Conservation (phyloP, 2,329 filamentous ascomycete species). For the Chaetomiaceae sp. region DNA sequence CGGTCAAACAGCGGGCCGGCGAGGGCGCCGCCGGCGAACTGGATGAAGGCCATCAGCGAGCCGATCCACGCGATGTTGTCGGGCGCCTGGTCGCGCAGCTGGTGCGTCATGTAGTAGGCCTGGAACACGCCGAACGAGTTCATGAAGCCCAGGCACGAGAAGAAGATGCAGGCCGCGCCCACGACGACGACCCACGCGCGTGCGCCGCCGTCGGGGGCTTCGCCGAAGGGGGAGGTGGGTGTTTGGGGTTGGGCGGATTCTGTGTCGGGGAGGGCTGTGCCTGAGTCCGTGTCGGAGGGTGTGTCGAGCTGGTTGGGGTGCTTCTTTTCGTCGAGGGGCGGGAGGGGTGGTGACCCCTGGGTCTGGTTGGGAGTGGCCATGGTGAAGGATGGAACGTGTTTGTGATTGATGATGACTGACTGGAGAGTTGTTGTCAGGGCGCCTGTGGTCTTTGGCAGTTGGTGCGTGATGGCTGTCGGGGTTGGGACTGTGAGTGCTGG, state of each 20-base stretch:
- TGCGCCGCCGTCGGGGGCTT: conserved; percentile 23
- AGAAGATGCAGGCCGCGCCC: conserved; percentile 34
- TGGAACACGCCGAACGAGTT: conserved; percentile 44
- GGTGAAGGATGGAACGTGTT: too few species aligned
- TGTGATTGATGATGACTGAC: too few species aligned
- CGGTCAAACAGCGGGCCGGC: conserved; percentile 40
- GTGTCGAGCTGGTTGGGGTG: neutral
- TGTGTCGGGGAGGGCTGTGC: too few species aligned
- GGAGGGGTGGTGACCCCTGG: neutral
- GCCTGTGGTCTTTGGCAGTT: too few species aligned
- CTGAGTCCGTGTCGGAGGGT: conserved; percentile 6
- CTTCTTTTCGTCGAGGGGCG: neutral
- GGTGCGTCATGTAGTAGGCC: conserved; percentile 38
- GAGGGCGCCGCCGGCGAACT: conserved; percentile 33
- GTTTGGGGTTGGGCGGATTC: too few species aligned
- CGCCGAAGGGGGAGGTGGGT: neutral
- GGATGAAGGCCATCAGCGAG: conserved; percentile 34
- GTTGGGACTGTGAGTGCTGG: too few species aligned
- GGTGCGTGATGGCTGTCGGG: too few species aligned
- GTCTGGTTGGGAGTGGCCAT: neutral
- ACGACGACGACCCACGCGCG: conserved; percentile 37
- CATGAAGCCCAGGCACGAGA: conserved; percentile 37
- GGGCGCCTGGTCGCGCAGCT: conserved; percentile 29
- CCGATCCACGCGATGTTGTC: conserved; percentile 41
- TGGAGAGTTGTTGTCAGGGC: too few species aligned